Base-by-base conservation (phyloP, 805 yeast genomes). In the Suhomyces emberorum region DNA sequence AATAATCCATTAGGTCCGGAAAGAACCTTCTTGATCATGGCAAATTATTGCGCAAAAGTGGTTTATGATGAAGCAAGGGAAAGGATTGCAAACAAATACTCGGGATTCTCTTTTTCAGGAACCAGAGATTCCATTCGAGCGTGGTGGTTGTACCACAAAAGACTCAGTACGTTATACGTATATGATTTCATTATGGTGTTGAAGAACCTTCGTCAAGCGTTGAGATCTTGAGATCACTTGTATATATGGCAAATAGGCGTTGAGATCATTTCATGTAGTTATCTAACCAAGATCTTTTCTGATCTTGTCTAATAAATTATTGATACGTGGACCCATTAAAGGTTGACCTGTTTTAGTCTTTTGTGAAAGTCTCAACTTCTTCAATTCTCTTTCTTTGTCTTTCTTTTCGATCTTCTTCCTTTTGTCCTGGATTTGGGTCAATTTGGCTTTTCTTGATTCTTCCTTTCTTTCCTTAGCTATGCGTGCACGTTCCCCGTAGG, bases 241-340 rank as follows among this genome's bases (percentile, higher is more conserved):
- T n/a, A n/a, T n/a, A n/a, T n/a, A n/a, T n/a, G n/a, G n/a, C n/a
- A n/a, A n/a, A n/a, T n/a, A n/a, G n/a, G n/a, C n/a, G n/a, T n/a
- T n/a, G n/a, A n/a, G n/a, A n/a, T n/a, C n/a, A n/a, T 7, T 11
- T 23, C 10, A 18, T 27, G 3, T 11, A 10, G 6, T 11, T 10
- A n/a, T 12, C 27, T 30, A 11, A 15, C 26, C 28, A 8, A 29
- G 17, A 18, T 38, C 42, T 24, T 38, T 30, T 18, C 35, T 79
- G 42, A 89, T 85, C 58, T 88, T 86, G 36, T 83, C 93, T 32
- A 89, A 68, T 29, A 89, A 65, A 48, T 79, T 76, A 38, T 78
- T 81, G 39, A 89, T 86, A 59, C 95, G 76, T 11, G 96, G 95
- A 0, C 88, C 96, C 91, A 89, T 86, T 30, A 77, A 61, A 2